Evolutionary conservation across 768 basidiomycete genomes (phyloP).

Genomic region (Leccinum olivaceopallidum): DNA sequence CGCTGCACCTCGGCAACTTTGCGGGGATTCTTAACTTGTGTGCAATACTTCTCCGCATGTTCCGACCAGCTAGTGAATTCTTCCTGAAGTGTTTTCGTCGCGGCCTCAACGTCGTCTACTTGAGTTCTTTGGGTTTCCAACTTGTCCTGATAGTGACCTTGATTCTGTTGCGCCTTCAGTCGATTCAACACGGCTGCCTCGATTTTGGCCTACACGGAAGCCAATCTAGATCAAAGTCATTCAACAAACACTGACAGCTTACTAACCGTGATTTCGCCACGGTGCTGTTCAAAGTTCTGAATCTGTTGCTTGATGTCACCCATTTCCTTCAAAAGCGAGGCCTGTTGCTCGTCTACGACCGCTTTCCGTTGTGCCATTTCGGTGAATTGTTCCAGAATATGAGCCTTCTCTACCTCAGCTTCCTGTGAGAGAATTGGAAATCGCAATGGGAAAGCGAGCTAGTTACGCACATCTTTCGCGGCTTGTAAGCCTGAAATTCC

Average conservation of each 20-base stretch:
- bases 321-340: constrained; percentile 41
- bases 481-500: constrained; percentile 57
- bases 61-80: constrained; percentile 71
- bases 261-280: constrained; percentile 46
- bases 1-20: constrained; percentile 55
- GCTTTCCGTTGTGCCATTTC: constrained; percentile 46
- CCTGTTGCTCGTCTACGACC: constrained; percentile 48
- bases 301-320: constrained; percentile 51
- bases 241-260: background rate
- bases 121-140: constrained; percentile 48
- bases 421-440: constrained; percentile 42
- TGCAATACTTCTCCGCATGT: constrained; percentile 64
- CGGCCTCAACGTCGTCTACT: constrained; percentile 45
- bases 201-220: constrained; percentile 45
- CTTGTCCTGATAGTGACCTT: constrained; percentile 52
- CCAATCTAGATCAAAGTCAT: background rate
- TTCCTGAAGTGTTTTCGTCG: constrained; percentile 50
- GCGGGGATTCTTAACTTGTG: constrained; percentile 57
- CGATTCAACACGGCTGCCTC: constrained; percentile 50
- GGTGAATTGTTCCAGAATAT: constrained; percentile 48
- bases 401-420: constrained; percentile 51
- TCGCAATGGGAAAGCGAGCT: background rate
- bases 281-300: constrained; percentile 48
- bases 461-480: constrained; percentile 49
- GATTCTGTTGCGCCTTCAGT: constrained; percentile 48